Evolutionary conservation across 2,329 filamentous ascomycete genomes (phyloP), one percentile per base, ranked within the genome.

Genomic region (Aureobasidium sp.): DNA sequence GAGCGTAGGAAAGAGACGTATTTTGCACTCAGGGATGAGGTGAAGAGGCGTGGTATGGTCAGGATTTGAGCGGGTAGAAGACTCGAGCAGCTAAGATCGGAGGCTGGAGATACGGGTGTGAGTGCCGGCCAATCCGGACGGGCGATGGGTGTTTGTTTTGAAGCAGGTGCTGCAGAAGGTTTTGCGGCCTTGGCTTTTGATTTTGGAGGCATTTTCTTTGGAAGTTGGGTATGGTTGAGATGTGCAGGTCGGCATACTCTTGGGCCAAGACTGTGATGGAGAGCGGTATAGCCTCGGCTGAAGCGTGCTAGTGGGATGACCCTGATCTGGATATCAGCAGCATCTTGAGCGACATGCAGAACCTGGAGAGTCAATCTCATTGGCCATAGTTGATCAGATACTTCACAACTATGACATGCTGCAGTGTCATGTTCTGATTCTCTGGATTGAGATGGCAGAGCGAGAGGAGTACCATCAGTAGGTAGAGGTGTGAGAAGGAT

Each of bases 1-100:
- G 82, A 83, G 11, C 82, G 79, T 0, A 95, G 82, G 68, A 93
- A 94, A 0, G 83, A 80, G 55, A 91, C 83, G 72, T 93, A 95
- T 62, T 82, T 84, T 67, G 86, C 87, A 78, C 90, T 94, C 6
- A 96, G 81, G 3, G 80, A 84, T 11, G 84, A 80, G 0, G 90
- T 88, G 77, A 90, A 91, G 72, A 96, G 87, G 64, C 85, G 87
- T 2, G 84, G 81, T 62, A 94, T 80, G 4, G 90, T 82, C 53
- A 91, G 77, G 57, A 96, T 89, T 70, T 91, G 91, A 64, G 82
- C 78, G 0, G 77, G 72, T n/a, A 86, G 71, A 14, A 85, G 66
- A 22, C 83, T 77, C 36, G 85, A 78, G 31, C 90, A 79, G 8
- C 73, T 70, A 15, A 95, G 84, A 67, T 88, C 82, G 51, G 81